Evolutionary conservation across 2,329 filamentous ascomycete species (phyloP).

Genomic region (Apiospora aurea): DNA sequence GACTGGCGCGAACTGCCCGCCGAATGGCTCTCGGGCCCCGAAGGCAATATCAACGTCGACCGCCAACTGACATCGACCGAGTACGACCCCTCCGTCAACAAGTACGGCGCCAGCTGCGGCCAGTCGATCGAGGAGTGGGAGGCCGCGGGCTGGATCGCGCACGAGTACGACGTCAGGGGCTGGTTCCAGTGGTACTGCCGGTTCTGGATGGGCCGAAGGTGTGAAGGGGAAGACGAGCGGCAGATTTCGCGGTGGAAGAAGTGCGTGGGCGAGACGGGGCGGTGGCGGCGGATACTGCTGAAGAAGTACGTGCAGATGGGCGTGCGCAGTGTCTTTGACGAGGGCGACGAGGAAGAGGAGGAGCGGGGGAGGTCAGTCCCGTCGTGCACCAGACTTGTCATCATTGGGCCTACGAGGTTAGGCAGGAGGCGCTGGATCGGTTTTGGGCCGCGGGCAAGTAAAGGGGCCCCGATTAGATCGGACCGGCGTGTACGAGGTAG

Average conservation of each 20-base stretch:
- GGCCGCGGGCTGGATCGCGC: constrained; percentile 61
- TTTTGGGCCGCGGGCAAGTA: constrained; percentile 47
- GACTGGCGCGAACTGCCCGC: constrained; percentile 56
- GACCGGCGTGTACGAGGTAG: not conserved
- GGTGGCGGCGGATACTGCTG: constrained; percentile 58
- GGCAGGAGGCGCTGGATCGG: constrained; percentile 56
- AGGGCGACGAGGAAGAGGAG: constrained; percentile 50
- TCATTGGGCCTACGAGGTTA: constrained; percentile 61
- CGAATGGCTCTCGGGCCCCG: constrained; percentile 51
- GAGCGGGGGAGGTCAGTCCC: constrained; percentile 54
- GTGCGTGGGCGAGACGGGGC: constrained; percentile 58
- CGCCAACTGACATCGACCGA: constrained; percentile 47
- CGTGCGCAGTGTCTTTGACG: constrained; percentile 49
- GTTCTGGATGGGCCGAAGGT: constrained; percentile 58
- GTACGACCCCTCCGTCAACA: constrained; percentile 59
- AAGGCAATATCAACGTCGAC: constrained; percentile 33
- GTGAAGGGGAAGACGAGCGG: constrained; percentile 52
- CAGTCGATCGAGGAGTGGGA: constrained; percentile 64
- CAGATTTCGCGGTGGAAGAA: constrained; percentile 59
- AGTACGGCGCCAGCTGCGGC: constrained; percentile 58
- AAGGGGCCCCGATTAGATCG: not conserved
- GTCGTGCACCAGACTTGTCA: constrained; percentile 64
- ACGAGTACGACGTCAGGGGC: constrained; percentile 58
- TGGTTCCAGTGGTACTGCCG: constrained; percentile 66
- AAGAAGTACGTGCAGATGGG: constrained; percentile 58